A percentile compares a stretch with the other conserved stretches of the same genome.
Evolutionary conservation across 805 yeast genomes (phyloP).

Genomic region (Lachancea kluyveri): DNA sequence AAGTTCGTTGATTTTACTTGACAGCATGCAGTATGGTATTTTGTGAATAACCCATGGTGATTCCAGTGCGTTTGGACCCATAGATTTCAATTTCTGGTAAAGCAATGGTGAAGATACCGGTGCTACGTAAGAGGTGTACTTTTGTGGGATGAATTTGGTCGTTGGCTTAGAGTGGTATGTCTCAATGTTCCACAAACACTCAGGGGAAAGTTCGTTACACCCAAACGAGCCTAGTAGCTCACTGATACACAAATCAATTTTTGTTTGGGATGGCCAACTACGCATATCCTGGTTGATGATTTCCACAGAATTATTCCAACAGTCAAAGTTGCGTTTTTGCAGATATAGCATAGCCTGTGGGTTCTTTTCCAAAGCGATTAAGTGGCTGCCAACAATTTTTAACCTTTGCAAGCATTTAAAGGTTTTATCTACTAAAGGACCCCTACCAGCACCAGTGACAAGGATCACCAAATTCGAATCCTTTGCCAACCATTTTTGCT

Average conservation of each 20-base stretch:
- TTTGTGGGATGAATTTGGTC: conserved; percentile 58
- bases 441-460: conserved; percentile 85
- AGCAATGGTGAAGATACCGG: conserved; percentile 61
- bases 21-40: conserved; percentile 38
- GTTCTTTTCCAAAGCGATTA: conserved; percentile 70
- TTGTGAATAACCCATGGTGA: conserved; percentile 42
- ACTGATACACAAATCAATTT: conserved; percentile 59
- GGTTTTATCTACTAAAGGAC: conserved; percentile 62
- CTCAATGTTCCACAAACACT: conserved; percentile 50
- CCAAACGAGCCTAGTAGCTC: conserved; percentile 90
- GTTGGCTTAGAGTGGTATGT: conserved; percentile 31
- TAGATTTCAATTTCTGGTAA: conserved; percentile 30
- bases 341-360: conserved; percentile 50
- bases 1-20: conserved; percentile 41
- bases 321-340: conserved; percentile 39
- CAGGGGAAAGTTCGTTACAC: conserved; percentile 87
- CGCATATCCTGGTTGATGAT: conserved; percentile 58
- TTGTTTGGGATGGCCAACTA: conserved; percentile 35
- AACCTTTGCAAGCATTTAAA: conserved; percentile 36
- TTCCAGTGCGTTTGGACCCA: conserved; percentile 28
- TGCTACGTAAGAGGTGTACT: conserved; percentile 52
- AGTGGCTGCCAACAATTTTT: conserved; percentile 18
- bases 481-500: conserved; percentile 4
- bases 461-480: conserved; percentile 36
- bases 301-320: conserved; percentile 49